Evolutionary conservation across 2,329 filamentous ascomycete genomes (phyloP).

Genomic region (Neoscytalidium dimidiatum): DNA sequence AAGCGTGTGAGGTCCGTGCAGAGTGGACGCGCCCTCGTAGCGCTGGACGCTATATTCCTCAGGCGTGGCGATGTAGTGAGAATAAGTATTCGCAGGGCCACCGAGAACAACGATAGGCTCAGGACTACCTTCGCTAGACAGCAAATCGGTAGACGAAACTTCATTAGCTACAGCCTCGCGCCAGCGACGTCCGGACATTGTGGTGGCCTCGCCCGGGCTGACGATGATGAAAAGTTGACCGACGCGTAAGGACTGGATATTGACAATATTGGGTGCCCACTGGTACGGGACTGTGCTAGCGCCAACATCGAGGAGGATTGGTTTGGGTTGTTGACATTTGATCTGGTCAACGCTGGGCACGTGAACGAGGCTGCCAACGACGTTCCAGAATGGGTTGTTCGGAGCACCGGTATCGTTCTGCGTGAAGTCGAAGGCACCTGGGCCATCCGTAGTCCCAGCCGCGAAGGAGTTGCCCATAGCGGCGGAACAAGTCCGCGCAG

Average conservation of each 20-base stretch:
- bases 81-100: constrained; percentile 87
- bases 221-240: constrained; percentile 84
- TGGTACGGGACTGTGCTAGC: constrained; percentile 75
- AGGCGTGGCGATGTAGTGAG: constrained; percentile 76
- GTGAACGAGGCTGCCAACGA: constrained; percentile 73
- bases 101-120: constrained; percentile 73
- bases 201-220: constrained; percentile 83
- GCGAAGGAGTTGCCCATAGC: constrained; percentile 92
- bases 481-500: constrained; percentile 76
- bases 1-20: constrained; percentile 81
- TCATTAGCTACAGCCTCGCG: constrained; percentile 62
- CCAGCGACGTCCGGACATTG: constrained; percentile 91
- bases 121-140: constrained; percentile 6
- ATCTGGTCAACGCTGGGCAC: constrained; percentile 69
- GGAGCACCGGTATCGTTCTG: constrained; percentile 79
- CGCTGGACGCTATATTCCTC: constrained; percentile 84
- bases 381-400: constrained; percentile 76
- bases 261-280: constrained; percentile 90
- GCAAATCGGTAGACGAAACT: constrained; percentile 36
- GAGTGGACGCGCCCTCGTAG: constrained; percentile 92
- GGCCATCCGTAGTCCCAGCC: constrained; percentile 88
- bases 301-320: constrained; percentile 85
- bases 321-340: constrained; percentile 77
- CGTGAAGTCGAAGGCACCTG: constrained; percentile 89
- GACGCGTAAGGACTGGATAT: constrained; percentile 81